Percentiles rank a stretch among this genome's conserved stretches.
Evolutionary conservation across 2,329 filamentous ascomycete species (phyloP).

Genomic region (Microsporum audouinii): DNA sequence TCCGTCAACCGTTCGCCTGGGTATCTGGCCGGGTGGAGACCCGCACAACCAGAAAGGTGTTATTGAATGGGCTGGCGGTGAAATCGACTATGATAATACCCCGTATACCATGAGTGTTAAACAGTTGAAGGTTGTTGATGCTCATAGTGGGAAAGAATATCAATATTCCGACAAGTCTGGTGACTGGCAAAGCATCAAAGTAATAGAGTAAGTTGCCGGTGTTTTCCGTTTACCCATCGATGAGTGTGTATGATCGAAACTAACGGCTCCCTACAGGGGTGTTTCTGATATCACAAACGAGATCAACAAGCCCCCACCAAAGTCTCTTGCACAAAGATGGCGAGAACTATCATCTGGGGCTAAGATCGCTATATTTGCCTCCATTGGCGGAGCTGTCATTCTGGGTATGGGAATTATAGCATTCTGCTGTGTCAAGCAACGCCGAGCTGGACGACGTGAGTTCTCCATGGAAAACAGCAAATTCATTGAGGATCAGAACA

Average conservation of each 20-base stretch:
- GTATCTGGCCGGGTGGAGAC: slow-evolving; percentile 57
- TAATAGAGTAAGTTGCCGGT: slow-evolving; percentile 39
- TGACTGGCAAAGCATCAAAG: slow-evolving; percentile 50
- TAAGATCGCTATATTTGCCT: slow-evolving; percentile 38
- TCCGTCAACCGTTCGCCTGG: slow-evolving; percentile 59
- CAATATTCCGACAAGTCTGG: slow-evolving; percentile 52
- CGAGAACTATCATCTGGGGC: slow-evolving; percentile 34
- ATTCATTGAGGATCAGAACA: slow-evolving; percentile 31
- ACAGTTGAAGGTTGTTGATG: slow-evolving; percentile 45
- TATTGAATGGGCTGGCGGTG: slow-evolving; percentile 15
- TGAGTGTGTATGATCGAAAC: background rate
- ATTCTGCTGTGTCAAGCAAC: slow-evolving; percentile 41
- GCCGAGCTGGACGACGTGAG: slow-evolving; percentile 40
- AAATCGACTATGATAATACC: slow-evolving; percentile 28
- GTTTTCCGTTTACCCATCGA: background rate
- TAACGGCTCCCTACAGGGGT: slow-evolving; percentile 45
- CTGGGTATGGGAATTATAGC: slow-evolving; percentile 27
- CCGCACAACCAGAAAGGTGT: slow-evolving; percentile 20
- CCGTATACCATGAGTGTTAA: slow-evolving; percentile 68
- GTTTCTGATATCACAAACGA: slow-evolving; percentile 41
- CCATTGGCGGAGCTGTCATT: slow-evolving; percentile 26
- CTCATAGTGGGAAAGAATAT: slow-evolving; percentile 52
- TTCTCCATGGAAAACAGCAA: slow-evolving; percentile 37
- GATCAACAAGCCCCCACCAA: slow-evolving; percentile 25
- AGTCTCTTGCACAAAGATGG: slow-evolving; percentile 33